Evolutionary conservation across 495 filamentous ascomycete genomes (phyloP).

Genomic region (Chaetomium cochliodes): DNA sequence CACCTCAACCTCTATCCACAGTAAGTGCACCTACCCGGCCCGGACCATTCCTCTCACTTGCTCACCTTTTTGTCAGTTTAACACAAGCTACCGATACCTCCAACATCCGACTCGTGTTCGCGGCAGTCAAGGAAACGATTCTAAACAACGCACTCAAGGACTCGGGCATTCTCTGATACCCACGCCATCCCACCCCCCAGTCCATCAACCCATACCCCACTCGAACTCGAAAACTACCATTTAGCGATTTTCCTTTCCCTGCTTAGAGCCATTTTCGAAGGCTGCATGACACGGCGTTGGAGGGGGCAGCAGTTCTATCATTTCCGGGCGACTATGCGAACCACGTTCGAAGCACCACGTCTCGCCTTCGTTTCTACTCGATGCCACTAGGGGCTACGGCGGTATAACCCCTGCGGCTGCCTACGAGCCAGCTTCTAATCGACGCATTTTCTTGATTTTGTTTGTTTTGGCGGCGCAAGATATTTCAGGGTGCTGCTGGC

Average conservation of each 20-base stretch:
- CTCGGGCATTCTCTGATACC: conserved; percentile 78
- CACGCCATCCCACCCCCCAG: neutral
- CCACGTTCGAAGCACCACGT: neutral
- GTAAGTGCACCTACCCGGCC: conserved; percentile 54
- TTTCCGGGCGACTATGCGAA: neutral
- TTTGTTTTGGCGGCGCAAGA: neutral
- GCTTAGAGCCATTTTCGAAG: conserved; percentile 16
- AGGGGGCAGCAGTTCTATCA: conserved; percentile 13
- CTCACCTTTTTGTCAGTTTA: conserved; percentile 59
- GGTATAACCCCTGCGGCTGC: neutral
- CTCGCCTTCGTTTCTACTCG: neutral
- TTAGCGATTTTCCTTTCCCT: conserved; percentile 13
- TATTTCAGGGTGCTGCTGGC: neutral
- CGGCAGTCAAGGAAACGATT: conserved; percentile 97
- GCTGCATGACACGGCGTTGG: conserved; percentile 36
- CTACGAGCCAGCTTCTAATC: neutral
- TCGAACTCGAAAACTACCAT: neutral
- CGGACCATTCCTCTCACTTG: neutral
- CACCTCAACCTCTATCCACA: conserved; percentile 97
- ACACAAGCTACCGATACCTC: conserved; percentile 98
- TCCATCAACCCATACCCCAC: conserved; percentile 7
- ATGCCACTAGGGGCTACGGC: neutral
- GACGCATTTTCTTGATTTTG: neutral
- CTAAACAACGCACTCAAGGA: conserved; percentile 97
- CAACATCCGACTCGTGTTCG: conserved; percentile 96